Conservation (phyloP, 345 rosid species). For the Salix brachista region DNA sequence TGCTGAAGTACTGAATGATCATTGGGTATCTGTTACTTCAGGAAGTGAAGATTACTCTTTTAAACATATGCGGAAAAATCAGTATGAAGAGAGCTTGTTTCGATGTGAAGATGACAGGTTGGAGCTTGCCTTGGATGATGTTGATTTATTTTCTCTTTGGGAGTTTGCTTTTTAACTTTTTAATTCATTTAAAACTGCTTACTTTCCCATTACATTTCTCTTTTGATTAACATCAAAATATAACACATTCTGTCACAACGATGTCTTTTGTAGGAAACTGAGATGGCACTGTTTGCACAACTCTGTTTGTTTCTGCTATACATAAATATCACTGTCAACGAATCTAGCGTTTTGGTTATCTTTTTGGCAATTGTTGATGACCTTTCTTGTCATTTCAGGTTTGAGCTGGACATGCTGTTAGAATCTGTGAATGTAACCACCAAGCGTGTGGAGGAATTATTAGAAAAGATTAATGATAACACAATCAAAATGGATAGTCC, state of each 20-base stretch:
- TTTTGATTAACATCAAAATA: background rate
- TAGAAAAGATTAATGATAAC: conserved; percentile 65
- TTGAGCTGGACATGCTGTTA: conserved; percentile 93
- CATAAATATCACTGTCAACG: background rate
- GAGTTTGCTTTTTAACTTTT: background rate
- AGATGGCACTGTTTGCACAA: background rate
- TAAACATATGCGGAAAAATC: conserved; percentile 98
- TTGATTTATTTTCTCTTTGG: background rate
- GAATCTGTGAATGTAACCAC: conserved; percentile 84
- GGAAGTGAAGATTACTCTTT: conserved; percentile 99
- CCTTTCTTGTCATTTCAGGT: conserved; percentile 48
- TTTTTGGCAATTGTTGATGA: conserved; percentile 4
- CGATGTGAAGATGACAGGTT: conserved; percentile 98
- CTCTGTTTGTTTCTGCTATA: background rate
- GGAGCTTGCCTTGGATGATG: conserved; percentile 16
- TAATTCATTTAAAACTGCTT: background rate
- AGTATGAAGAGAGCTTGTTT: conserved; percentile 94
- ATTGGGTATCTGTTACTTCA: conserved; percentile 97
- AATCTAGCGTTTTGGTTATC: background rate
- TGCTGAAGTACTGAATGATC: conserved; percentile 79
- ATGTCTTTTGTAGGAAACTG: background rate
- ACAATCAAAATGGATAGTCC: conserved; percentile 53
- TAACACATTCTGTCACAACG: background rate
- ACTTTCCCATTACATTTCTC: background rate
- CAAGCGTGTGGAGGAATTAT: conserved; percentile 78